phyloP scores from a whole-genome alignment of 768 basidiomycete species.

The Kwoniella heveanensis region DNA sequence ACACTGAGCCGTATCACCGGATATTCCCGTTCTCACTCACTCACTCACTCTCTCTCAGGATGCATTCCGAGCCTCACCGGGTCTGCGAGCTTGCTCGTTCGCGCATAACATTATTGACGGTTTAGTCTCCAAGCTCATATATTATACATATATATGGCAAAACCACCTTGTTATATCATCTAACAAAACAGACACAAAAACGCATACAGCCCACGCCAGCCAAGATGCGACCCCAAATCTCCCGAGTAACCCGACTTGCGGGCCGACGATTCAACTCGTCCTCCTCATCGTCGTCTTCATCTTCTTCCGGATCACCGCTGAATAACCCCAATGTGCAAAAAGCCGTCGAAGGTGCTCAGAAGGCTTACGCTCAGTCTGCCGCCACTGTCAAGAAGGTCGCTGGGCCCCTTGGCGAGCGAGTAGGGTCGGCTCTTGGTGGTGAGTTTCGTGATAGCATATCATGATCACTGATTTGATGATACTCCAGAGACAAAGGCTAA shows the following conservation, averaged over 20 bases:
- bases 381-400: conserved; percentile 51
- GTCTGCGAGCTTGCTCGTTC: neutral
- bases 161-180: too few species aligned
- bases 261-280: conserved; percentile 43
- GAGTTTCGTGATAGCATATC: conserved; percentile 20
- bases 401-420: conserved; percentile 53
- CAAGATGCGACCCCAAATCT: conserved; percentile 34
- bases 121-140: too few species aligned
- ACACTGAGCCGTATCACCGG: too few species aligned
- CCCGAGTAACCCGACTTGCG: conserved; percentile 33
- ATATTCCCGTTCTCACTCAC: too few species aligned
- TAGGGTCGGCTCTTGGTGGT: conserved; percentile 51
- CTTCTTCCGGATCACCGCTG: conserved; percentile 26
- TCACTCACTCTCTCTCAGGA: too few species aligned
- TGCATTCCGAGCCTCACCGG: too few species aligned
- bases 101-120: neutral
- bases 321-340: conserved; percentile 53
- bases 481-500: too few species aligned
- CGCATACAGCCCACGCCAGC: neutral
- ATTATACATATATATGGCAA: too few species aligned
- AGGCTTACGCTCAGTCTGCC: conserved; percentile 41
- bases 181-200: neutral
- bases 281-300: conserved; percentile 26
- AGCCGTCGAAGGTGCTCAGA: conserved; percentile 48
- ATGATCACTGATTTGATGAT: neutral